Evolutionary conservation across 148 eudicot genomes (phyloP), one percentile per base, ranked within the genome.

Genomic region (Camellia sinensis): DNA sequence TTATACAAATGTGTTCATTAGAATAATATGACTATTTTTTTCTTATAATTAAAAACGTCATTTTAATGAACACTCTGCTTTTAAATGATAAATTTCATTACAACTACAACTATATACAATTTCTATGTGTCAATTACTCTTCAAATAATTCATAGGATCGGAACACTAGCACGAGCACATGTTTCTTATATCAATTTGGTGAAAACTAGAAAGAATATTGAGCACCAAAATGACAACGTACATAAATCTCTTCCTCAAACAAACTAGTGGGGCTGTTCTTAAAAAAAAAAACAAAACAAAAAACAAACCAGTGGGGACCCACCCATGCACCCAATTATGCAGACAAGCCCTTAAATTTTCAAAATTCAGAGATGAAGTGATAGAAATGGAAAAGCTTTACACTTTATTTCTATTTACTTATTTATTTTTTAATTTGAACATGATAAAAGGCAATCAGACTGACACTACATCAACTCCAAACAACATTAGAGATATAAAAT

Each of bases 311-410:
- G n/a, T 72, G 61, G 75, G 75, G 62, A 72, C 75, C 61, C 56
- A 54, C 29, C 46, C 45, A 73, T 1, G 29, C 44, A 52, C 3
- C 63, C 76, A 22, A 54, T 73, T 19, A 54, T 73, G 64, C 63
- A 73, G 76, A 73, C 76, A 73, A 15, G 3, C 19, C 45, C 19
- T 73, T 64, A 63, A 73, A 22, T 73, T 56, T 59, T 66, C 45
- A 56, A 45, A 37, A 73, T 29, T n/a, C 62, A 73, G 52, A 29
- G 44, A 54, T 29, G 44, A 63, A 73, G 76, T 73, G 52, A 54
- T 14, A 56, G 56, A 12, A 29, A 53, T 11, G 52, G 44, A 9
- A 52, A 45, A 17, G 73, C 52, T 44, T 70, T 1, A 14, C 60
- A 14, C 60, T 71, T 50, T 71, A 19, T 64, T 9, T 71, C 29